A percentile compares a stretch with the other conserved stretches of the same genome.
Evolutionary conservation across 257 asterid species (phyloP).

Genomic region (Henckelia pumila): DNA sequence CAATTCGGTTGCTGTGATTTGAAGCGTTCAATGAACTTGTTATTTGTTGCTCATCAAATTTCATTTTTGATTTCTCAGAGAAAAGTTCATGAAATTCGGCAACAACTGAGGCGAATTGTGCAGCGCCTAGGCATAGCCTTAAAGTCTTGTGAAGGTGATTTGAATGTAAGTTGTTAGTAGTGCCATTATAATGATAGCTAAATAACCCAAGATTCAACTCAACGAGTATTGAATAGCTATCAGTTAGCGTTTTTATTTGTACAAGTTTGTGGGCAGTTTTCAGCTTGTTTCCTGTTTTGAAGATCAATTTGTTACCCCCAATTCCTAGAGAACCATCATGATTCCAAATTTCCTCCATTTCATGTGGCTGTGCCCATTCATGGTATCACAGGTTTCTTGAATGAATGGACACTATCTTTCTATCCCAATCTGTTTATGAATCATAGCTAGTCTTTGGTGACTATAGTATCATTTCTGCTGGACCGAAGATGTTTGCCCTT

Average conservation of each 20-base stretch:
- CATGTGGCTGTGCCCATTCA: not conserved
- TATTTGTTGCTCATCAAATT: not conserved
- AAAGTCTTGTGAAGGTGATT: slow-evolving; percentile 82
- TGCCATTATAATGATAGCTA: slow-evolving; percentile 11
- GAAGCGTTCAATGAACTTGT: slow-evolving; percentile 13
- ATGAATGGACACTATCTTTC: not conserved
- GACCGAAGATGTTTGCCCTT: not conserved
- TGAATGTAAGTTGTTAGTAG: slow-evolving; percentile 43
- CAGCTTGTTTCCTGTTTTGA: not conserved
- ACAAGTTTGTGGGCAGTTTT: not conserved
- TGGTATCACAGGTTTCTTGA: not conserved
- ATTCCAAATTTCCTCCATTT: not conserved
- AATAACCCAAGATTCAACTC: slow-evolving; percentile 1
- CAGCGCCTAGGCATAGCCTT: slow-evolving; percentile 72
- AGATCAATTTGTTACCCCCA: not conserved
- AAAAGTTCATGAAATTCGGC: slow-evolving; percentile 75
- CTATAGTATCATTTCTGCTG: not conserved
- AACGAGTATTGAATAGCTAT: not conserved
- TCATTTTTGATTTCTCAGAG: slow-evolving; percentile 47
- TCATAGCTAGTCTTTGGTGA: not conserved
- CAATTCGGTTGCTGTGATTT: slow-evolving; percentile 17
- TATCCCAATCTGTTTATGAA: not conserved
- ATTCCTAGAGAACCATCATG: not conserved
- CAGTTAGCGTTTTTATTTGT: not conserved
- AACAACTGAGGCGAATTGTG: slow-evolving; percentile 72